phyloP scores from a whole-genome alignment of 371 early-diverging fungal genomes.

The Scutellospora calospora region DNA sequence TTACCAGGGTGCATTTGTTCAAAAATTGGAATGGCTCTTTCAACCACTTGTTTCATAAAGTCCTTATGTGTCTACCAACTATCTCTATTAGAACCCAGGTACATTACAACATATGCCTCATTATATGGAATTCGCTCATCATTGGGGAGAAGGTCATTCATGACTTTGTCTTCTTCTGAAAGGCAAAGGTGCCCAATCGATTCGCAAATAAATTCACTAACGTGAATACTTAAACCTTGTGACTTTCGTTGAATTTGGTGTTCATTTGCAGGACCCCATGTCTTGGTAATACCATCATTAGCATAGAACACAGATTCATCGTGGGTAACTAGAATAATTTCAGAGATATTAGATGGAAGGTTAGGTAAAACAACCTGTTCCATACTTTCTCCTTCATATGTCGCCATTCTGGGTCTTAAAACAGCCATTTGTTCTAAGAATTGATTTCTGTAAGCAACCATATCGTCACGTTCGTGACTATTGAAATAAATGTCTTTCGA shows the following conservation, averaged over 20 bases:
- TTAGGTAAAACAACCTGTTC: not conserved
- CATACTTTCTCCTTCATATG: not conserved
- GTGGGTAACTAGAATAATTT: slow-evolving; percentile 19
- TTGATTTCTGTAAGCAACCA: slow-evolving; percentile 11
- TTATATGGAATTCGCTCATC: not conserved
- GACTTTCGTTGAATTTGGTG: not conserved
- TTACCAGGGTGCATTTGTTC: not conserved
- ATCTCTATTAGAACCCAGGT: slow-evolving; percentile 1
- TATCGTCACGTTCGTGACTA: slow-evolving; percentile 1
- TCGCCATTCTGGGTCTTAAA: not conserved
- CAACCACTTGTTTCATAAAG: slow-evolving; percentile 8
- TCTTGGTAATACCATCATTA: slow-evolving; percentile 36
- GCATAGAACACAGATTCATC: slow-evolving; percentile 43
- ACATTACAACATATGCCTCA: slow-evolving; percentile 10
- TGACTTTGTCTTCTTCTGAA: not conserved
- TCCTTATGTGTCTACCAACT: slow-evolving; percentile 12
- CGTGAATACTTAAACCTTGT: slow-evolving; percentile 13
- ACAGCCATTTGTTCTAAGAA: slow-evolving; percentile 7
- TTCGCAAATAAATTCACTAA: slow-evolving; percentile 21
- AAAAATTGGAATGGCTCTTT: slow-evolving; percentile 30
- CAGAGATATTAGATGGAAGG: not conserved
- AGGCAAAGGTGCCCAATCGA: not conserved
- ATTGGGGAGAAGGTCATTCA: not conserved
- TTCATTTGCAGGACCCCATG: not conserved
- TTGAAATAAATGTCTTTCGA: slow-evolving; percentile 18